Percentiles rank a stretch among this genome's conserved stretches.
Evolutionary conservation across 441 rosid genomes (phyloP).

Genomic region (Brassica hybrid): DNA sequence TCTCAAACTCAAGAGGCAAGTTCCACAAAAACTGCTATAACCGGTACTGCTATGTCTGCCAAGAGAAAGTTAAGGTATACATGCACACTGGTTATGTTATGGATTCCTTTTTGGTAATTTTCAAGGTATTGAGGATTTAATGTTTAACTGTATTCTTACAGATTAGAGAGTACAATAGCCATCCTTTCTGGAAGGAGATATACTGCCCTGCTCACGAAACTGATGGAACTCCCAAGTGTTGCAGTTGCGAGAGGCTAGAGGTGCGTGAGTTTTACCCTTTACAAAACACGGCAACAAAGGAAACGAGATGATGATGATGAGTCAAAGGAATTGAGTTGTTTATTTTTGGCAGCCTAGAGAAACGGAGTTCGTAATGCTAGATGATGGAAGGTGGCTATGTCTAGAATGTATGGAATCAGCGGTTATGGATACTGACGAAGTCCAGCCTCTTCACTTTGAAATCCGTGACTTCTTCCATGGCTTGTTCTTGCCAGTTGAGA

Average conservation of each 20-base stretch:
- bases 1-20: neutral
- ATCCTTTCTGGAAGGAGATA: neutral
- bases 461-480: constrained; percentile 85
- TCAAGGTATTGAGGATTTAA: no score
- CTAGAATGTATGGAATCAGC: constrained; percentile 53
- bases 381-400: neutral
- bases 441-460: constrained; percentile 76
- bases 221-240: neutral
- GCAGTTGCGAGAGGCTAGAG: neutral
- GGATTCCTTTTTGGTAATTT: no score
- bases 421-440: constrained; percentile 75
- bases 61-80: neutral
- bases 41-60: neutral
- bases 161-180: neutral
- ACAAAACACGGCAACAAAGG: no score
- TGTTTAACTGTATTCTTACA: no score
- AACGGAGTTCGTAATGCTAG: neutral
- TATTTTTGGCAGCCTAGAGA: neutral
- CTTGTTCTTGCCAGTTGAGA: constrained; percentile 49
- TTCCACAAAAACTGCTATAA: neutral
- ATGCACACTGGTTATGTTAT: no score
- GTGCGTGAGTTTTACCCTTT: neutral
- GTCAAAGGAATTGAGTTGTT: neutral
- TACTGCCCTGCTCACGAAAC: neutral
- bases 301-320: no score